These are phyloP conservation scores for Talaromyces sp. DNA, from an alignment of 2,329 filamentous ascomycete genomes.

Conservation along the genomic window DNA sequence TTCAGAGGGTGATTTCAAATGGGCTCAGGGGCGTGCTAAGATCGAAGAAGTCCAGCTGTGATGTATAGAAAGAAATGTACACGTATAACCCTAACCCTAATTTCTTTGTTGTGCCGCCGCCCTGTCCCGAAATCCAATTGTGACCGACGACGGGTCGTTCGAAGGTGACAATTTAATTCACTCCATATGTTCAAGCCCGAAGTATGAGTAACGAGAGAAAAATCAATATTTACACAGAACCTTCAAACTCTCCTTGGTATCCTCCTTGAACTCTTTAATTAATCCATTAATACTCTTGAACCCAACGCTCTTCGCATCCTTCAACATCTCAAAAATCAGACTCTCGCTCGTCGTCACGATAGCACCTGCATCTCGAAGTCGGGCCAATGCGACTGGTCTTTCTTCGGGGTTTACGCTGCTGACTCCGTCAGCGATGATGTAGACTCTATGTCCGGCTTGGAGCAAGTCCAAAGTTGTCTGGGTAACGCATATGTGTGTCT, in stretches of 20 bases:
- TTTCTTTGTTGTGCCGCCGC: not conserved
- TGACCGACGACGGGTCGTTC: not conserved
- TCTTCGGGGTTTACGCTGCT: conserved; percentile 83
- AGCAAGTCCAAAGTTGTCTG: conserved; percentile 86
- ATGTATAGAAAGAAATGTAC: not conserved
- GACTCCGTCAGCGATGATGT: conserved; percentile 84
- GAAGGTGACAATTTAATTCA: not conserved
- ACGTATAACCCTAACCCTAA: not conserved
- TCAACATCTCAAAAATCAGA: conserved; percentile 83
- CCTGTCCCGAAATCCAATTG: not conserved
- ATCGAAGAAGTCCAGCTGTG: conserved; percentile 32
- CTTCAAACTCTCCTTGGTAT: conserved; percentile 67
- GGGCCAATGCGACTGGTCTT: conserved; percentile 70
- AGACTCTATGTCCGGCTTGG: conserved; percentile 71
- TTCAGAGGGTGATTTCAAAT: conserved; percentile 31
- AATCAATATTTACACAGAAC: conserved; percentile 60
- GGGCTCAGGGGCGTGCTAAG: conserved; percentile 37
- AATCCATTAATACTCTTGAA: conserved; percentile 71
- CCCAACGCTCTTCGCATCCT: conserved; percentile 67
- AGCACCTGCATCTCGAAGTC: conserved; percentile 72
- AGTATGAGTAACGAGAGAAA: not conserved
- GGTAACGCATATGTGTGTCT: conserved; percentile 89
- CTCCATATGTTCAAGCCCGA: not conserved
- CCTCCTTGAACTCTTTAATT: conserved; percentile 71
- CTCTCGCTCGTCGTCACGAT: conserved; percentile 84